Percentiles rank a stretch among this genome's conserved stretches.
phyloP scores from a whole-genome alignment of 1,284 basidiomycete species.

The Fistulina hepatica region DNA sequence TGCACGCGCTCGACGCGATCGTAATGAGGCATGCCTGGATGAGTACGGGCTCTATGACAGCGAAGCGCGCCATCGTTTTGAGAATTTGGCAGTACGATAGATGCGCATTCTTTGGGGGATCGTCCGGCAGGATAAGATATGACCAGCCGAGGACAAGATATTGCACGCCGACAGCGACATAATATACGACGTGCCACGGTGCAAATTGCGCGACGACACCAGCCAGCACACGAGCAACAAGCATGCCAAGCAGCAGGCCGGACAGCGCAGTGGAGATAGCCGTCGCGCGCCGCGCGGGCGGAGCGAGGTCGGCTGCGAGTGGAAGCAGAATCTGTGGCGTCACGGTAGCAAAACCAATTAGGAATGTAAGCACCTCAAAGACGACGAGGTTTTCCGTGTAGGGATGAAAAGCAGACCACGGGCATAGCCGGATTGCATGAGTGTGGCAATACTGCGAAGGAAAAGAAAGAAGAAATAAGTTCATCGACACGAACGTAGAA shows the following conservation, averaged over 20 bases:
- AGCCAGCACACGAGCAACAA: constrained; percentile 57
- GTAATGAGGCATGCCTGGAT: constrained; percentile 52
- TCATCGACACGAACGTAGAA: too few species aligned
- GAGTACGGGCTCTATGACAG: constrained; percentile 57
- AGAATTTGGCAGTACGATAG: constrained; percentile 53
- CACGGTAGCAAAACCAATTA: constrained; percentile 46
- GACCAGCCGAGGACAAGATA: constrained; percentile 37
- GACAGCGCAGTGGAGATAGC: constrained; percentile 58
- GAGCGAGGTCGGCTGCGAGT: constrained; percentile 55
- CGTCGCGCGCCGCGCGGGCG: constrained; percentile 47
- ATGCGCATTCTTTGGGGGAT: constrained; percentile 50
- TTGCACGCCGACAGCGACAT: constrained; percentile 52
- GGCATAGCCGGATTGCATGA: constrained; percentile 18
- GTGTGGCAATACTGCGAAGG: neutral
- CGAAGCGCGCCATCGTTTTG: constrained; percentile 56
- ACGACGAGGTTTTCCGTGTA: constrained; percentile 55
- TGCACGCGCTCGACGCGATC: constrained; percentile 44
- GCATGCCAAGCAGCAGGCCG: constrained; percentile 62
- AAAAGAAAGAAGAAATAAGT: neutral
- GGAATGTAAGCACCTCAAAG: constrained; percentile 47
- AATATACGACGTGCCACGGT: constrained; percentile 57
- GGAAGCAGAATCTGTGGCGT: constrained; percentile 52
- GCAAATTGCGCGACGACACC: constrained; percentile 55
- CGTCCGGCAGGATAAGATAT: constrained; percentile 57
- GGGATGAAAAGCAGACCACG: constrained; percentile 49